Conservation (phyloP, 371 early-diverging fungal species). For the Fennellomyces sp. region DNA sequence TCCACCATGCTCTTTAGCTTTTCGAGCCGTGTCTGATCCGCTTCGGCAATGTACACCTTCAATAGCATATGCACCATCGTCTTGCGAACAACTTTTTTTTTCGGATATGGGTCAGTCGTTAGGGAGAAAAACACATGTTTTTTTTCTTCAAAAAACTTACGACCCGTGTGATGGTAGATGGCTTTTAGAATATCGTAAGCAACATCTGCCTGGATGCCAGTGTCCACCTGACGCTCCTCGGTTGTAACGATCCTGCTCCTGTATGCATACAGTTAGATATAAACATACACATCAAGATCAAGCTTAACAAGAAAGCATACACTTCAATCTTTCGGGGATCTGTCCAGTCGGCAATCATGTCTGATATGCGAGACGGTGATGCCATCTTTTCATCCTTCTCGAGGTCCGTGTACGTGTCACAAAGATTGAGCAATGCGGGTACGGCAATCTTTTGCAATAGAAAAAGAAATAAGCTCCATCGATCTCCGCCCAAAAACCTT, state of each 20-base stretch:
- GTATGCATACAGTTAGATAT: neutral
- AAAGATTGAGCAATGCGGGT: constrained; percentile 38
- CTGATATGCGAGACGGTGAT: constrained; percentile 53
- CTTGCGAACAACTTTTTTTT: constrained; percentile 31
- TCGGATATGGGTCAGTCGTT: too few relatives aligned
- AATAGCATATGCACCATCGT: constrained; percentile 39
- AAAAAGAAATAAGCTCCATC: neutral
- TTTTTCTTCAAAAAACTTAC: neutral
- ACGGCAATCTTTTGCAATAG: constrained; percentile 34
- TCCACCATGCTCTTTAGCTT: constrained; percentile 27
- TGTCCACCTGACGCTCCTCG: constrained; percentile 21
- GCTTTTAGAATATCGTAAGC: constrained; percentile 45
- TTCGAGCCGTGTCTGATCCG: constrained; percentile 20
- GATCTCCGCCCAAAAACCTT: too few relatives aligned
- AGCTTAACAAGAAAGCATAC: constrained; percentile 27
- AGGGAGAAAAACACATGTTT: neutral
- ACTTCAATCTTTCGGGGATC: constrained; percentile 53
- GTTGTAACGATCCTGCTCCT: constrained; percentile 6
- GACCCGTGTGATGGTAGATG: constrained; percentile 23
- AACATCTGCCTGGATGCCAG: constrained; percentile 36
- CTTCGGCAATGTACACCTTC: constrained; percentile 37
- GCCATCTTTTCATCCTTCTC: constrained; percentile 50
- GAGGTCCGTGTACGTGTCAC: constrained; percentile 34
- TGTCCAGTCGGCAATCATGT: constrained; percentile 64
- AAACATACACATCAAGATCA: too few relatives aligned